Percentiles rank a stretch among this genome's conserved stretches.
These are phyloP conservation scores for Kluyveromyces sp. DNA, from an alignment of 1,139 yeast species.

Conservation along the genomic window DNA sequence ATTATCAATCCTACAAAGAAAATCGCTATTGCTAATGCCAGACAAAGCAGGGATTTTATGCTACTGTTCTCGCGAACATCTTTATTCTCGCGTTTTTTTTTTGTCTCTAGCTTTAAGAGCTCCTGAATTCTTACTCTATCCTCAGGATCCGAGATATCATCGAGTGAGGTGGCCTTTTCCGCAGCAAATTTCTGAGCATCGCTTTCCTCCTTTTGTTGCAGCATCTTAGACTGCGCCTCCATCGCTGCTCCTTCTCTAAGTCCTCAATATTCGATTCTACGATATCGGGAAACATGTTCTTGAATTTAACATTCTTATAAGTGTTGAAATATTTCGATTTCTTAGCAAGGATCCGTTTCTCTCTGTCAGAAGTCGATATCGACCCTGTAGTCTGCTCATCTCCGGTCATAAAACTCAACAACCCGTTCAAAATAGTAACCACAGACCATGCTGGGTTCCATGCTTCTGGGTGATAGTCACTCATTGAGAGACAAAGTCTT, in stretches of 20 bases:
- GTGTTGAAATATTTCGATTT: constrained; percentile 63
- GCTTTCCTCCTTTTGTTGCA: constrained; percentile 14
- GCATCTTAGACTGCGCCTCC: constrained; percentile 6
- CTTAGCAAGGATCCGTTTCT: constrained; percentile 39
- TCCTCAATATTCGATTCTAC: constrained; percentile 39
- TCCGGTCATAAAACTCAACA: constrained; percentile 77
- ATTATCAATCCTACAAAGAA: constrained; percentile 26
- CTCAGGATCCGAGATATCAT: constrained; percentile 39
- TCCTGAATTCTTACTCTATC: constrained; percentile 38
- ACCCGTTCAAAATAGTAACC: constrained; percentile 73
- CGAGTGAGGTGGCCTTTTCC: constrained; percentile 28
- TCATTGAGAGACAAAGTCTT: constrained; percentile 77
- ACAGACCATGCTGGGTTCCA: constrained; percentile 98
- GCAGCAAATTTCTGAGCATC: constrained; percentile 19
- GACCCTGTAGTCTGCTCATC: constrained; percentile 51
- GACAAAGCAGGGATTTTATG: constrained; percentile 25
- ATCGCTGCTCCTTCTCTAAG: constrained; percentile 14
- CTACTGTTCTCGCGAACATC: constrained; percentile 8
- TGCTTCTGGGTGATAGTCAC: constrained; percentile 86
- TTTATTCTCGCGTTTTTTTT: constrained; percentile 6
- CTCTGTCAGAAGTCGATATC: constrained; percentile 45
- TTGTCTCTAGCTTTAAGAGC: constrained; percentile 1
- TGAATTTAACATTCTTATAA: constrained; percentile 41
- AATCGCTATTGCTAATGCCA: constrained; percentile 29
- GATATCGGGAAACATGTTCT: constrained; percentile 60